Percentiles rank a stretch among this genome's conserved stretches.
These are phyloP conservation scores for Syzygium aqueum DNA, from an alignment of 345 rosid genomes.

Conservation along the genomic window DNA sequence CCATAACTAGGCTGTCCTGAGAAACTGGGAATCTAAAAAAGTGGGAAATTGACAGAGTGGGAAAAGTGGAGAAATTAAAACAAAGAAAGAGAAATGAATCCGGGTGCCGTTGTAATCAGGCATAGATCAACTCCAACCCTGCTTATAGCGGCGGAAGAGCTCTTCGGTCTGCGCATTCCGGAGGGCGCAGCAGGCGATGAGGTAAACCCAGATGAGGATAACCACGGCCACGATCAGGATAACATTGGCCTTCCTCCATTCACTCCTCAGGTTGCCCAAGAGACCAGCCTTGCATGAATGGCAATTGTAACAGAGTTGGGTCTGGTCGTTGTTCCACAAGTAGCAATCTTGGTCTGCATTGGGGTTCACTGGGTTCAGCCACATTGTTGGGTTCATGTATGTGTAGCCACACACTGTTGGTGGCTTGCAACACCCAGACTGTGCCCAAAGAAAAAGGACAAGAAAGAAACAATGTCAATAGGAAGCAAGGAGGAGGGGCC, in stretches of 20 bases:
- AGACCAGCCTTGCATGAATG: constrained; percentile 81
- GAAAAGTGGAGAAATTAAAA: too few species aligned
- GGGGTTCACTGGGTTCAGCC: constrained; percentile 63
- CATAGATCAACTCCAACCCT: constrained; percentile 38
- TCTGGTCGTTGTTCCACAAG: constrained; percentile 76
- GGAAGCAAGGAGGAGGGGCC: background rate
- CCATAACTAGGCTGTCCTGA: background rate
- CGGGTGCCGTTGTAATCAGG: background rate
- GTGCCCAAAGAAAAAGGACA: background rate
- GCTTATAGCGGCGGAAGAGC: constrained; percentile 62
- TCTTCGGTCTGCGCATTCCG: constrained; percentile 77
- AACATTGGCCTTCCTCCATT: constrained; percentile 71
- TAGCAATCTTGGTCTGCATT: constrained; percentile 65
- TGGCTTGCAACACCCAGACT: constrained; percentile 96
- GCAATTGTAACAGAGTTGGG: constrained; percentile 76
- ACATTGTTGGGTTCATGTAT: constrained; percentile 60
- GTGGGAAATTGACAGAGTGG: too few species aligned
- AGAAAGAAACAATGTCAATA: background rate
- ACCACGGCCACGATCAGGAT: constrained; percentile 68
- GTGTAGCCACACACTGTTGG: constrained; percentile 68
- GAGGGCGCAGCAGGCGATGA: constrained; percentile 78
- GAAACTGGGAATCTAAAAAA: too few species aligned
- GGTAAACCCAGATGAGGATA: constrained; percentile 65
- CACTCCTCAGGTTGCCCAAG: constrained; percentile 67
- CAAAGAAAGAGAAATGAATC: too few species aligned